Conservation (phyloP, 352 stramenopile genomes). For the Blastocystis sp. region DNA sequence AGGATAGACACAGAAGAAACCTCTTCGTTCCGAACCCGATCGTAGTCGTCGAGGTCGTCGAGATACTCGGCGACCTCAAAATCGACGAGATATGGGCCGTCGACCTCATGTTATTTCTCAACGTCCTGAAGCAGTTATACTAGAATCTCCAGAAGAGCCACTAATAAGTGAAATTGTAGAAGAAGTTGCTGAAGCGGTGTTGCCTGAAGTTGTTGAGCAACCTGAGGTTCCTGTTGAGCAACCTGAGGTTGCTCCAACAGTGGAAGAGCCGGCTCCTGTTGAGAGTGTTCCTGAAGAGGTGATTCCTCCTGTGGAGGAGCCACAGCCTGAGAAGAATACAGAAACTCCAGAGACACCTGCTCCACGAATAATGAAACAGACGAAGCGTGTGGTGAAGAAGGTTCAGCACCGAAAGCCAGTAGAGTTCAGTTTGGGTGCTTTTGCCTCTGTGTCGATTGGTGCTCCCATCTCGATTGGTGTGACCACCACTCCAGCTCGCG, state of each 20-base stretch:
- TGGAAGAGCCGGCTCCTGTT: not conserved
- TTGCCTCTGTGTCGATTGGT: not conserved
- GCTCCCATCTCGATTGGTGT: not conserved
- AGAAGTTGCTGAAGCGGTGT: not conserved
- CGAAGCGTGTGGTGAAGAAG: conserved; percentile 35
- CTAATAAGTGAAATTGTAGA: not conserved
- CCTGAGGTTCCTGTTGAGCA: not conserved
- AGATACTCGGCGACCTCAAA: not conserved
- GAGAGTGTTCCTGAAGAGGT: not conserved
- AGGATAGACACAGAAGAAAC: conserved; percentile 38
- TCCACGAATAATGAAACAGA: not conserved
- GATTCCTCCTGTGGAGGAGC: not conserved
- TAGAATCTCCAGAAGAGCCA: not conserved
- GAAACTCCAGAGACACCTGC: not conserved
- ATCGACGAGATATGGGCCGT: not conserved
- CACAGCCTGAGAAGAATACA: not conserved
- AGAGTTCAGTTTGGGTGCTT: conserved; percentile 28
- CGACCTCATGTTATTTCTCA: not conserved
- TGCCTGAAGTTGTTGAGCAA: not conserved
- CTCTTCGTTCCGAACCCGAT: not conserved
- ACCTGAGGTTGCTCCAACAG: not conserved
- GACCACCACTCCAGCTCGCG: not conserved
- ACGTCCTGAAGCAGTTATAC: not conserved
- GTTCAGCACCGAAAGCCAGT: conserved; percentile 24
- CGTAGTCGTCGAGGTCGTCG: not conserved